Evolutionary conservation across 345 rosid genomes (phyloP).

Genomic region (Sisymbrium altissimum): DNA sequence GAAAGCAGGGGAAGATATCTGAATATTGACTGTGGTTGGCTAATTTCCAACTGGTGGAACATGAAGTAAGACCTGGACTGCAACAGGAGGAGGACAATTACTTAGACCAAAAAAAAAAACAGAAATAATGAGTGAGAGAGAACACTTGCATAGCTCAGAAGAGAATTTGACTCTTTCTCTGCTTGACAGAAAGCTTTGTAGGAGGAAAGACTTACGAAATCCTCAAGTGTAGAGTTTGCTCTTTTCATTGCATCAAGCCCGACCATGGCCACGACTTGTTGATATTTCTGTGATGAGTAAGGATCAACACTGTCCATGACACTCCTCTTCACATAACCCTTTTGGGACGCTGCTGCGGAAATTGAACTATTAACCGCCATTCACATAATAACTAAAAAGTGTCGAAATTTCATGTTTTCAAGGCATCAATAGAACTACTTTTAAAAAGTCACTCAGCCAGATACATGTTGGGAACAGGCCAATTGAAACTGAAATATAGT

Average conservation of each 20-base stretch:
- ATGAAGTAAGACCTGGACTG: constrained; percentile 96
- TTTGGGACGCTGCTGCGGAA: constrained; percentile 15
- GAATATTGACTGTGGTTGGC: constrained; percentile 53
- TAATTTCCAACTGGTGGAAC: constrained; percentile 76
- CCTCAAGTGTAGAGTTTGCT: constrained; percentile 93
- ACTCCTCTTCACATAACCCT: constrained; percentile 19
- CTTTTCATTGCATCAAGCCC: constrained; percentile 79
- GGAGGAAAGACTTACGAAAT: constrained; percentile 55
- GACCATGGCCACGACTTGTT: constrained; percentile 41
- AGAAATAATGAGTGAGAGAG: background rate
- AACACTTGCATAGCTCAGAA: background rate
- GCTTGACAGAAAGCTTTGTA: background rate
- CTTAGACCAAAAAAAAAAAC: background rate
- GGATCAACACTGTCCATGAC: constrained; percentile 4
- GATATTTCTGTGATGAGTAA: constrained; percentile 5
- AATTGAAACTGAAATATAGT: background rate
- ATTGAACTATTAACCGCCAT: background rate
- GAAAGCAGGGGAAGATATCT: constrained; percentile 68
- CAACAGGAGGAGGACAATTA: constrained; percentile 7
- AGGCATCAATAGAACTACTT: background rate
- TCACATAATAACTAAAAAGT: background rate
- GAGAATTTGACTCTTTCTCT: background rate
- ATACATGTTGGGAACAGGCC: background rate
- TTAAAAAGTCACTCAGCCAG: background rate
- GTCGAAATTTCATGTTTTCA: background rate